These are phyloP conservation scores for Eragrostis tef DNA, from an alignment of 202 grass and related monocot genomes.

Conservation along the genomic window DNA sequence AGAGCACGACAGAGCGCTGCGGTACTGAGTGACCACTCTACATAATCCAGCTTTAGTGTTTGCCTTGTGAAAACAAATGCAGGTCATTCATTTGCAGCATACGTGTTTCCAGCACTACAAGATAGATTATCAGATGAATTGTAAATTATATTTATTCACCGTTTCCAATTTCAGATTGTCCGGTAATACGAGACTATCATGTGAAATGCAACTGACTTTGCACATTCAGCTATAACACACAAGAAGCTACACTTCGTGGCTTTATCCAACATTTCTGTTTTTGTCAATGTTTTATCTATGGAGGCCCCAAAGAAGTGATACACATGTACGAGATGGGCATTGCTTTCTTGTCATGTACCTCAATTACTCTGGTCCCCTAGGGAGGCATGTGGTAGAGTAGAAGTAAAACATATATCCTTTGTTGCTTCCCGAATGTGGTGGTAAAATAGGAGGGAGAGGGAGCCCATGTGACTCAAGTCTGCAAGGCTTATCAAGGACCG, in stretches of 20 bases:
- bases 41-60: not conserved
- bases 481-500: not conserved
- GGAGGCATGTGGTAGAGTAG: conserved; percentile 45
- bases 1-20: not conserved
- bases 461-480: conserved; percentile 39
- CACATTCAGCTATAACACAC: not conserved
- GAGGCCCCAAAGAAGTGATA: not conserved
- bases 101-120: not conserved
- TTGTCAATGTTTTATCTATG: not conserved
- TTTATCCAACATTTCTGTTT: not conserved
- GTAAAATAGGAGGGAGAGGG: conserved; percentile 41
- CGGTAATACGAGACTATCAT: too few species aligned
- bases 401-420: conserved; percentile 40
- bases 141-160: not conserved
- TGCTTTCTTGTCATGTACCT: conserved; percentile 32
- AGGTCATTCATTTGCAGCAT: too few species aligned
- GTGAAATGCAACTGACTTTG: not conserved
- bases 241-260: not conserved
- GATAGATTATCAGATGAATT: not conserved
- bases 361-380: conserved; percentile 31
- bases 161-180: not conserved
- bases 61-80: not conserved
- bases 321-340: not conserved
- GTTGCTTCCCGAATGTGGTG: conserved; percentile 29
- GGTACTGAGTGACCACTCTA: not conserved